A percentile compares a stretch with the other conserved stretches of the same genome.
Evolutionary conservation across 2,329 filamentous ascomycete genomes (phyloP).

Genomic region (Gnomoniopsis sp.): DNA sequence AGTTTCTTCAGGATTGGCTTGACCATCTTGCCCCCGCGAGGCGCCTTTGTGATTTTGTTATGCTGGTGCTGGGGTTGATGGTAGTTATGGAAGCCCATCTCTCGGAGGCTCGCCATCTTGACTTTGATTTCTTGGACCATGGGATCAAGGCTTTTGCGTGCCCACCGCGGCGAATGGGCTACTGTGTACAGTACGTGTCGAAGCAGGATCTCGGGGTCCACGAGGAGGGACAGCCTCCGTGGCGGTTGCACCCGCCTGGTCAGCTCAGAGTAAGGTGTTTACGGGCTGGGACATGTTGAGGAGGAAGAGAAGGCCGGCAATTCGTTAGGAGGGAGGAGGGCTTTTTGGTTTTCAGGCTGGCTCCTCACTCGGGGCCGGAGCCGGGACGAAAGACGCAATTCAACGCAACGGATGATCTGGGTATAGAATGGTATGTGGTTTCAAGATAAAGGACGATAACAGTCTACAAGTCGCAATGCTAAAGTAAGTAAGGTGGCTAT

Average conservation of each 20-base stretch:
- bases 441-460: slow-evolving; percentile 2
- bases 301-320: slow-evolving; percentile 11
- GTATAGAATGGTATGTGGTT: neutral
- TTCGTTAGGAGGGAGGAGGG: slow-evolving; percentile 1
- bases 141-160: neutral
- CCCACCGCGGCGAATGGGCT: neutral
- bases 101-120: slow-evolving; percentile 35
- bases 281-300: slow-evolving; percentile 12
- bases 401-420: neutral
- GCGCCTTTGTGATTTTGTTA: slow-evolving; percentile 44
- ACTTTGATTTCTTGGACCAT: slow-evolving; percentile 9
- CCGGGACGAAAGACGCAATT: neutral
- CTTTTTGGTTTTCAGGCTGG: neutral
- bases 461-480: neutral
- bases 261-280: slow-evolving; percentile 12
- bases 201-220: neutral
- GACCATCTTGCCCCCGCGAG: slow-evolving; percentile 41
- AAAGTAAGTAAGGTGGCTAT: neutral
- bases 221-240: neutral
- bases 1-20: slow-evolving; percentile 63
- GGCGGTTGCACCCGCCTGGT: slow-evolving; percentile 15
- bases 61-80: slow-evolving; percentile 21
- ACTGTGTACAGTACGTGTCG: neutral
- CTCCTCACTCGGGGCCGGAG: slow-evolving; percentile 4
- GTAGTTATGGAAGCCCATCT: slow-evolving; percentile 25